Evolutionary conservation across 257 asterid species (phyloP).

Genomic region (Coffea eugenioides): DNA sequence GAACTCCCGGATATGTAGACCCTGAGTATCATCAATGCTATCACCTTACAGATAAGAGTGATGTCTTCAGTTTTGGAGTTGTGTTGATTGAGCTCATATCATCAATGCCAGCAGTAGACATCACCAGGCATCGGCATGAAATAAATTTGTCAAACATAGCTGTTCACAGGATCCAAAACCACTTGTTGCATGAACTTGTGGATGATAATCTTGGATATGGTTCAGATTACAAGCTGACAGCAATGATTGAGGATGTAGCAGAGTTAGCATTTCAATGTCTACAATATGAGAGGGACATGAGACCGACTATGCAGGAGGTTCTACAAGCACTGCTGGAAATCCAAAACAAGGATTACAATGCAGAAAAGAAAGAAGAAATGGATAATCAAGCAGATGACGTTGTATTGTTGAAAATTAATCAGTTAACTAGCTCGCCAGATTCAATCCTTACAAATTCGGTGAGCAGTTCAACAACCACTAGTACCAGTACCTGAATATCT

Average conservation of each 20-base stretch:
- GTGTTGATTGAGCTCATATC: conserved; percentile 79
- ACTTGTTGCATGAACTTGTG: conserved; percentile 56
- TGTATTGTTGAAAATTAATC: conserved; percentile 23
- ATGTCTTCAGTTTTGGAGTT: conserved; percentile 83
- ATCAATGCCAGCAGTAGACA: conserved; percentile 73
- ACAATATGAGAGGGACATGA: conserved; percentile 59
- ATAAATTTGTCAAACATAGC: conserved; percentile 79
- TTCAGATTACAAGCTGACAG: conserved; percentile 33
- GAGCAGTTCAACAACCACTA: conserved; percentile 26
- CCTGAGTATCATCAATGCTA: conserved; percentile 82
- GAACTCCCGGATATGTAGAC: conserved; percentile 88
- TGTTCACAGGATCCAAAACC: conserved; percentile 60
- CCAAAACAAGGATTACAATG: conserved; percentile 32
- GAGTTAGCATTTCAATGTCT: conserved; percentile 74
- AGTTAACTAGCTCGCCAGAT: conserved; percentile 25
- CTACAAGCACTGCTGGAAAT: conserved; percentile 41
- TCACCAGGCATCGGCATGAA: conserved; percentile 60
- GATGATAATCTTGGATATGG: conserved; percentile 57
- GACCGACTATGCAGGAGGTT: conserved; percentile 78
- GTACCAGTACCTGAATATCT: conserved; percentile 18
- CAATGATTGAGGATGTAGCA: conserved; percentile 50
- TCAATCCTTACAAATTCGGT: conserved; percentile 21
- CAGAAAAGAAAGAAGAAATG: conserved; percentile 31
- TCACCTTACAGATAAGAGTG: conserved; percentile 75
- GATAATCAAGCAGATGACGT: conserved; percentile 40